Evolutionary conservation across 345 rosid species (phyloP).

Genomic region (Psidium guajava): DNA sequence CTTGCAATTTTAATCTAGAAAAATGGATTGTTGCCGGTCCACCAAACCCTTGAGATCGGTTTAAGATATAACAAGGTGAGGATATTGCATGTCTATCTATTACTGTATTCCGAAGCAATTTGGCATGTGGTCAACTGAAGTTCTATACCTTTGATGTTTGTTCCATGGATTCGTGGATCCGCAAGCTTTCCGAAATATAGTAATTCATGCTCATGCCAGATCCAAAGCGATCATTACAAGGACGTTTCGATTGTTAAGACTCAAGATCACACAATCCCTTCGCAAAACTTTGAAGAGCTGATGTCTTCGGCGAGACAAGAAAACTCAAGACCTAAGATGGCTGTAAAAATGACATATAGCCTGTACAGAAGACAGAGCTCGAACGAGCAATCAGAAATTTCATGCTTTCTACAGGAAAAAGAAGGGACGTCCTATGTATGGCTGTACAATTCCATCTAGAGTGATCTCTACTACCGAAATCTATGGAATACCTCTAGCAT

Average conservation of each 20-base stretch:
- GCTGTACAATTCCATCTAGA: neutral
- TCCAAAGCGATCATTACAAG: neutral
- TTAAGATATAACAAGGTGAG: neutral
- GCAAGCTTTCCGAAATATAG: neutral
- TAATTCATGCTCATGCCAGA: neutral
- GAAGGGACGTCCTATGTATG: neutral
- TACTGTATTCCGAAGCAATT: neutral
- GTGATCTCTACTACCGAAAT: neutral
- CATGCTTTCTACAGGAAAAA: neutral
- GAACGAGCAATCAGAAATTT: neutral
- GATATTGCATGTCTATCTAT: neutral
- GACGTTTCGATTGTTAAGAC: neutral
- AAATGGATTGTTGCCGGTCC: fast-evolving
- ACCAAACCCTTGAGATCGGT: neutral
- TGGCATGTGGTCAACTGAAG: neutral
- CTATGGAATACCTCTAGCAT: neutral
- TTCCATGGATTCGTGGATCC: neutral
- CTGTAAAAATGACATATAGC: neutral
- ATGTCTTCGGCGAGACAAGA: neutral
- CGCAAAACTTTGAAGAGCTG: neutral
- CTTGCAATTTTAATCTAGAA: neutral
- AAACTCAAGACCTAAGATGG: neutral
- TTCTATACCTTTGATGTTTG: neutral
- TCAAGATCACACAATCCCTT: neutral
- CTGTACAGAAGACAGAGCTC: neutral